These are phyloP conservation scores for Aquilaria malaccensis DNA, from an alignment of 345 rosid species.

Conservation along the genomic window DNA sequence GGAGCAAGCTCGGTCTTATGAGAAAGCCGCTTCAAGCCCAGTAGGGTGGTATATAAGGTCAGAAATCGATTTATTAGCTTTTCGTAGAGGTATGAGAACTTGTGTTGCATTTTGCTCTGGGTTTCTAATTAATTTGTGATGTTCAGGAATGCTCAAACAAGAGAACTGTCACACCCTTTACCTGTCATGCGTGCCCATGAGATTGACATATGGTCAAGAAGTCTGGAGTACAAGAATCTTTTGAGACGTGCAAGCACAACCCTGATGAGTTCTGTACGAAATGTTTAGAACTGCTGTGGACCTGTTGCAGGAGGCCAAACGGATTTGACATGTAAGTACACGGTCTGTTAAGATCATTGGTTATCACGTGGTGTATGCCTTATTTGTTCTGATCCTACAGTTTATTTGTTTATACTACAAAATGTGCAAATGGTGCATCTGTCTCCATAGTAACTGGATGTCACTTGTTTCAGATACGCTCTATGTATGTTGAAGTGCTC, in stretches of 20 bases:
- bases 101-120: conserved; percentile 7
- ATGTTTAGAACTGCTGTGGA: conserved; percentile 25
- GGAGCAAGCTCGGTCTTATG: conserved; percentile 97
- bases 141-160: conserved; percentile 90
- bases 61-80: conserved; percentile 12
- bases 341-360: too few species aligned
- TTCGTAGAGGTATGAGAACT: not conserved
- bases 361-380: too few species aligned
- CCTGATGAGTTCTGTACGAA: conserved; percentile 27
- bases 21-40: conserved; percentile 87
- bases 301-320: not conserved
- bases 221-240: conserved; percentile 56
- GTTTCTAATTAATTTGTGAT: conserved; percentile 19
- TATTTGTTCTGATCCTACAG: too few species aligned
- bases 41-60: conserved; percentile 90
- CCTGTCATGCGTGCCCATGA: conserved; percentile 99
- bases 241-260: conserved; percentile 58
- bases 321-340: too few species aligned
- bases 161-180: conserved; percentile 87
- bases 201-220: conserved; percentile 92
- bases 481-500: too few species aligned
- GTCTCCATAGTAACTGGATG: too few species aligned
- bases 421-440: too few species aligned
- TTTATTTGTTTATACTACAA: too few species aligned
- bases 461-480: too few species aligned